Evolutionary conservation across 331 rosid species (phyloP).

Genomic region (Dryas integrifolia): DNA sequence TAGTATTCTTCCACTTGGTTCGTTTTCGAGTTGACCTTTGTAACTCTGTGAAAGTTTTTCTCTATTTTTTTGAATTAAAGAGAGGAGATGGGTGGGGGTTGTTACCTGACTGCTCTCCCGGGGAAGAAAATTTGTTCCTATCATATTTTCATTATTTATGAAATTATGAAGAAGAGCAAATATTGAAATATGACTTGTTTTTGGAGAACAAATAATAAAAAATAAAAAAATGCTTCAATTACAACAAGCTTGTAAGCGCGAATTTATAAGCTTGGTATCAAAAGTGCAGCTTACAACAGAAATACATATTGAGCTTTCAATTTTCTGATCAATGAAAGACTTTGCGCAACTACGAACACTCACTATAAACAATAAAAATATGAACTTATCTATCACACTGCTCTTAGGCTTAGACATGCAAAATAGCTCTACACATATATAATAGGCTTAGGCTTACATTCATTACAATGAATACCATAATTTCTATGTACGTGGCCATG

Average conservation of each 20-base stretch:
- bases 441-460: background rate
- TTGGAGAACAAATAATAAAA: background rate
- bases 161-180: background rate
- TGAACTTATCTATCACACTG: background rate
- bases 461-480: background rate
- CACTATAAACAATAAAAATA: background rate
- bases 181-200: background rate
- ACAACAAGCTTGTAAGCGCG: background rate
- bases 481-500: too few relatives aligned
- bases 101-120: background rate
- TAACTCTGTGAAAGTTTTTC: background rate
- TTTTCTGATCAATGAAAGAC: background rate
- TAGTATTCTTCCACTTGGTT: conserved; percentile 1
- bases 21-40: conserved; percentile 1
- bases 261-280: too few relatives aligned
- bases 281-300: background rate
- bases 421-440: background rate
- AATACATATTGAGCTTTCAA: background rate
- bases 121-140: background rate
- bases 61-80: background rate
- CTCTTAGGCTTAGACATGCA: background rate
- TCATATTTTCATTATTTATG: background rate
- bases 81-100: background rate
- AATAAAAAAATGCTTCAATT: background rate
- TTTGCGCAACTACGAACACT: background rate